Evolutionary conservation across 179 eudicot species (phyloP).

Genomic region (Silene coronaria): DNA sequence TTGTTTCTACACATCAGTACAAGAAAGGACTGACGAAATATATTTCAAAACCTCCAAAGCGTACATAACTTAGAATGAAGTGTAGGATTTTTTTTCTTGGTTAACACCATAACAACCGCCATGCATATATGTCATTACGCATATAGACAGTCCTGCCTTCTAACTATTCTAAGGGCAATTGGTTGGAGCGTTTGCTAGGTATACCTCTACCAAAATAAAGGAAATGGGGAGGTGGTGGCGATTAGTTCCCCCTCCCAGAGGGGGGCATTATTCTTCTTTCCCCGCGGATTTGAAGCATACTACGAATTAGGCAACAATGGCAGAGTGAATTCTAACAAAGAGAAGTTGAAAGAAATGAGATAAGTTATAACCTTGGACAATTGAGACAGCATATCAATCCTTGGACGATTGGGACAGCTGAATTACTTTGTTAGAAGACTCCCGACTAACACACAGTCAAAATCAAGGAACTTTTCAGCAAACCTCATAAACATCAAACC

Average conservation of each 20-base stretch:
- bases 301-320: too few species aligned
- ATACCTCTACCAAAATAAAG: not conserved
- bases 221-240: not conserved
- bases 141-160: not conserved
- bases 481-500: slow-evolving; percentile 3
- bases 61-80: not conserved
- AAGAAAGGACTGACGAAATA: not conserved
- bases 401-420: not conserved
- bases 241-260: too few species aligned
- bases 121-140: not conserved
- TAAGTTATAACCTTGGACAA: not conserved
- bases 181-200: not conserved
- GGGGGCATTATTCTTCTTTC: too few species aligned
- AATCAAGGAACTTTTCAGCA: not conserved
- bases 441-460: not conserved
- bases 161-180: not conserved
- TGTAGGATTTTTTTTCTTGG: not conserved
- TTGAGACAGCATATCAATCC: slow-evolving; percentile 10
- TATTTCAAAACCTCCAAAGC: not conserved
- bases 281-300: not conserved
- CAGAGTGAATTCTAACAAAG: not conserved
- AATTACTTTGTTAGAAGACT: not conserved
- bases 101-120: not conserved
- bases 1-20: not conserved
- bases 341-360: not conserved